Conservation (phyloP, 192 early-diverging fungal genomes). For the Spinellus fusiger region DNA sequence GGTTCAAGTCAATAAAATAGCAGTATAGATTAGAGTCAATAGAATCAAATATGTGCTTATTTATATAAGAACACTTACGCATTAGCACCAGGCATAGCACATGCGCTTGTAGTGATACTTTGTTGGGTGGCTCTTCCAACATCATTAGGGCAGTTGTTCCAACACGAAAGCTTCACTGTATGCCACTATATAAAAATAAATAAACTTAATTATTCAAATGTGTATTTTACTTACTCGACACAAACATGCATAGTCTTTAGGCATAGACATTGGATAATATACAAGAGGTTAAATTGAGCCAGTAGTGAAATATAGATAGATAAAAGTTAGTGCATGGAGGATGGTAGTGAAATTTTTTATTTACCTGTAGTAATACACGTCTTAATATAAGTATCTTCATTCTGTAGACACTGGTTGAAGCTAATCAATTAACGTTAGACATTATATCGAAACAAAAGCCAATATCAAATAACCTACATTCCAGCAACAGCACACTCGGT, state of each 20-base stretch:
- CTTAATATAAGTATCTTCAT: slow-evolving; percentile 18
- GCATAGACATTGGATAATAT: background rate
- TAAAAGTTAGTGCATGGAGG: too few relatives aligned
- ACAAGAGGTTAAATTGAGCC: background rate
- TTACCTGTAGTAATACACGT: slow-evolving; percentile 9
- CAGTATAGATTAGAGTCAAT: background rate
- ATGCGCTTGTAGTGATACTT: background rate
- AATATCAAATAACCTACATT: background rate
- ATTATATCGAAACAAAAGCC: background rate
- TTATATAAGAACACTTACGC: background rate
- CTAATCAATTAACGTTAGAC: background rate
- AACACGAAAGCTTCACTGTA: slow-evolving; percentile 13
- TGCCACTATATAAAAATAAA: slow-evolving; percentile 15
- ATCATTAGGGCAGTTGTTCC: slow-evolving; percentile 21
- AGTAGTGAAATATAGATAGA: background rate
- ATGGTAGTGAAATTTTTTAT: too few relatives aligned
- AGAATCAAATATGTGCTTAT: too few relatives aligned
- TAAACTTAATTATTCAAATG: background rate
- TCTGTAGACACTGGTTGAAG: slow-evolving; percentile 8
- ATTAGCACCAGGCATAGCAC: slow-evolving; percentile 24
- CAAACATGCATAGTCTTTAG: slow-evolving; percentile 15
- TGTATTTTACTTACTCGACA: slow-evolving; percentile 11
- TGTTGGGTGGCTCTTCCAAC: slow-evolving; percentile 8
- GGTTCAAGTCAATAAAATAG: background rate
- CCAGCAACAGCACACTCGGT: background rate